These are phyloP conservation scores for Schizonepeta tenuifolia DNA, from an alignment of 257 asterid genomes.

Conservation along the genomic window DNA sequence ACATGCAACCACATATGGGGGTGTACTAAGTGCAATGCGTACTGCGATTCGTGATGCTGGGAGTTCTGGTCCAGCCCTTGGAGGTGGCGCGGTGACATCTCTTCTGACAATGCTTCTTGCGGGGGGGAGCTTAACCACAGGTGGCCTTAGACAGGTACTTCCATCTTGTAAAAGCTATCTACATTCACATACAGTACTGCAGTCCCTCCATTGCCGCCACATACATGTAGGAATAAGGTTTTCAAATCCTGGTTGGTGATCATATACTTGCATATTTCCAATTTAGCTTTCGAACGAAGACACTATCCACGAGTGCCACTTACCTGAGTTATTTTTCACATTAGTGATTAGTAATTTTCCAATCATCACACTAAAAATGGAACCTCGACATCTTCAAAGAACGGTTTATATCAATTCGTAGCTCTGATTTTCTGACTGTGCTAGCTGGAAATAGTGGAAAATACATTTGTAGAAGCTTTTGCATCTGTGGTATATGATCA, in stretches of 20 bases:
- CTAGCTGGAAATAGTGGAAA: not conserved
- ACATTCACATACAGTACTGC: too few species aligned
- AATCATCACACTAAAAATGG: not conserved
- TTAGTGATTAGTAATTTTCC: not conserved
- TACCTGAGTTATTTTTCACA: not conserved
- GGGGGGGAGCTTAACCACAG: constrained; percentile 70
- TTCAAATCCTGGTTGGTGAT: not conserved
- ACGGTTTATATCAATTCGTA: not conserved
- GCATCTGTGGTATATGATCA: not conserved
- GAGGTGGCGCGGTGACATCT: constrained; percentile 76
- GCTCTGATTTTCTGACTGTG: not conserved
- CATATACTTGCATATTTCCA: too few species aligned
- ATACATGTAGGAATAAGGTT: not conserved
- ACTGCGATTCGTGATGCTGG: constrained; percentile 73
- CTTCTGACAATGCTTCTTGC: constrained; percentile 79
- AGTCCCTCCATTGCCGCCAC: not conserved
- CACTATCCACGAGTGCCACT: not conserved
- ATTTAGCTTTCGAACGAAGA: not conserved
- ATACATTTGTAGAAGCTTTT: not conserved
- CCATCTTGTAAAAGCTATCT: constrained; percentile 15
- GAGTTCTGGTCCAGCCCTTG: constrained; percentile 58
- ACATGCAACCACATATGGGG: constrained; percentile 83
- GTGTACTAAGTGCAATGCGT: constrained; percentile 80
- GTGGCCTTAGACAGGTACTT: constrained; percentile 78
- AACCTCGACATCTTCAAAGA: not conserved